Conservation (phyloP, 164 flowering plant species). For the Vitis rupestris region DNA sequence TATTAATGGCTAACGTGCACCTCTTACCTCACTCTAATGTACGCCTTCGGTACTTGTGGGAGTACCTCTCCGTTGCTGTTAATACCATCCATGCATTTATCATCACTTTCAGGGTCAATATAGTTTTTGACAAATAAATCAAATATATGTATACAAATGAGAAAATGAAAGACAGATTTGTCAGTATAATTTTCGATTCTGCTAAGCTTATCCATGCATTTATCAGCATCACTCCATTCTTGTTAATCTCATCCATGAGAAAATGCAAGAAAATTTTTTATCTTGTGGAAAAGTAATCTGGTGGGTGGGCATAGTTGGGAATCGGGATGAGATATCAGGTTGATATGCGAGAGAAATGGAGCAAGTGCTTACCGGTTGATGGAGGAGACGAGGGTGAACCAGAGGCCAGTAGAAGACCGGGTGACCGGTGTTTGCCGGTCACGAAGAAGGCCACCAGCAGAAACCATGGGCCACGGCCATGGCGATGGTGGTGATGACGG, state of each 20-base stretch:
- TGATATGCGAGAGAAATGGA: not conserved
- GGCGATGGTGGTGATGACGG: constrained; percentile 13
- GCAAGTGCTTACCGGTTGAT: constrained; percentile 19
- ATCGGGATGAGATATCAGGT: too few relatives aligned
- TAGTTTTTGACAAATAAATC: too few relatives aligned
- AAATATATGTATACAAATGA: too few relatives aligned
- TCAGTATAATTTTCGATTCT: too few relatives aligned
- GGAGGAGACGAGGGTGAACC: constrained; percentile 28
- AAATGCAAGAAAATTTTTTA: too few relatives aligned
- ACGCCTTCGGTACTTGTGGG: constrained; percentile 37
- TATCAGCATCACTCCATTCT: too few relatives aligned
- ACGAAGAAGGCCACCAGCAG: not conserved
- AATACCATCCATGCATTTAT: not conserved
- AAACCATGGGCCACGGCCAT: constrained; percentile 1
- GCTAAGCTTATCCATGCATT: too few relatives aligned
- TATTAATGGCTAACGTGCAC: constrained; percentile 9
- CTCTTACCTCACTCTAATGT: constrained; percentile 45
- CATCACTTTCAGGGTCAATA: not conserved
- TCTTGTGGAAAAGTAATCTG: too few relatives aligned
- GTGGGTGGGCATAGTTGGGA: too few relatives aligned
- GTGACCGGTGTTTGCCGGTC: constrained; percentile 13
- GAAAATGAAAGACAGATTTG: too few relatives aligned
- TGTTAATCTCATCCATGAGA: too few relatives aligned
- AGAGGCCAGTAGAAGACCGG: constrained; percentile 26
- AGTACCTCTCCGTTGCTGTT: constrained; percentile 19